Base-by-base conservation (phyloP, 139 green algal species). In the Limnomonas spitsbergensis region DNA sequence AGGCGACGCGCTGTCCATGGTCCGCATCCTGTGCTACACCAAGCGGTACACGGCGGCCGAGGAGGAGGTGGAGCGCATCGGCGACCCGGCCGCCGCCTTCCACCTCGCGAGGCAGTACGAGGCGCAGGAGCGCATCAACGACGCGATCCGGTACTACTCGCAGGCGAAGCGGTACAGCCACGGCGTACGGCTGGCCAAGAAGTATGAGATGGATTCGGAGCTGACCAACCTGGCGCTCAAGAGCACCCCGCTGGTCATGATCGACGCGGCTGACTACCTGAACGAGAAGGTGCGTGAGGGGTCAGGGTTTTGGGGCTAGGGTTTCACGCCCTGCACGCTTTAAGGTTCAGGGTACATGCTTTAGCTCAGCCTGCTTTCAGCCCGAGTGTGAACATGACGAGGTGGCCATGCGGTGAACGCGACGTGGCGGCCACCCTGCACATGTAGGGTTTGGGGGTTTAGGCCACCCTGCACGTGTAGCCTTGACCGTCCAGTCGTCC, bases 101-200 rank as follows among this genome's bases (percentile, higher is more conserved):
- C 88, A 94, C 81, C 75, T 97, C 32, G 92, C 88, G 2, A 84
- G 91, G 4, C 87, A 93, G 83, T 91, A 90, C 38, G 92, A 95
- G 82, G 88, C 89, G 0, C 71, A 83, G 47, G 79, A 77, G n/a
- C 73, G 79, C n/a, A 82, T 89, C 40, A 42, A 52, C 2, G 87
- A 91, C 42, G 87, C 89, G 0, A 81, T 92, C 40, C 68, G 79
- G 7, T 89, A 81, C 81, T 90, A 88, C 72, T 79, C 81, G n/a
- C 71, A 76, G 69, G 72, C 80, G 47, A 88, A 89, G 47, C 79
- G 87, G 31, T 87, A 86, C 81, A 86, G 80, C 66, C 87, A 92
- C 53, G 83, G 84, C 24, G 82, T 88, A 38, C 79, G 86, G 6
- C 78, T 92, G 71, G 88, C 88, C 35, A 90, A 72, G 52, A 54